These are phyloP conservation scores for Metschnikowia continentalis DNA, from an alignment of 805 yeast genomes.

Conservation along the genomic window DNA sequence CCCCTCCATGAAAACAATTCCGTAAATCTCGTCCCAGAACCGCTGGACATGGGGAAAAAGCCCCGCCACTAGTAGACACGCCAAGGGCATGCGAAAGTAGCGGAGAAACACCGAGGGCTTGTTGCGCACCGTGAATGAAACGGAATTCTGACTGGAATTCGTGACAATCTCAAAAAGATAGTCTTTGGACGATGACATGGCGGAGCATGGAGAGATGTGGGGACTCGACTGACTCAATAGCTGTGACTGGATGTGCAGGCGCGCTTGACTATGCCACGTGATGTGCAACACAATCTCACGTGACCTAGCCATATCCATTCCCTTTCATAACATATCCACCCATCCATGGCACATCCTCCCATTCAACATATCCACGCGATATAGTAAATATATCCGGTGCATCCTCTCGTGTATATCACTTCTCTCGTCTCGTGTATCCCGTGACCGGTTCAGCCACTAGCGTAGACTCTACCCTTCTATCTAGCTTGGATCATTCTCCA, in stretches of 20 bases:
- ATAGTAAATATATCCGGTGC: too few relatives aligned
- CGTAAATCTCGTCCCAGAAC: background rate
- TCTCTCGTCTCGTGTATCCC: too few relatives aligned
- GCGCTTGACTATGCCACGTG: background rate
- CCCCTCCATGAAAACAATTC: background rate
- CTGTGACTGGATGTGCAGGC: background rate
- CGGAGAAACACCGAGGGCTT: slow-evolving; percentile 12
- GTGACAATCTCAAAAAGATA: slow-evolving; percentile 24
- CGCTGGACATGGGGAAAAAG: background rate
- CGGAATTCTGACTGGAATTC: slow-evolving; percentile 15
- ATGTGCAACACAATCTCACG: slow-evolving; percentile 1
- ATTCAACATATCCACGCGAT: background rate
- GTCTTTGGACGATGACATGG: slow-evolving; percentile 30
- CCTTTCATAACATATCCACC: background rate
- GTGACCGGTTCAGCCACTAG: too few relatives aligned
- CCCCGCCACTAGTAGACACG: slow-evolving; percentile 10
- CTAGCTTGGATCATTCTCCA: slow-evolving; percentile 2
- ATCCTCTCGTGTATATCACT: too few relatives aligned
- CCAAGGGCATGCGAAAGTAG: slow-evolving; percentile 17
- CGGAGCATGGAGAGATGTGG: background rate
- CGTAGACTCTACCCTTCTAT: too few relatives aligned
- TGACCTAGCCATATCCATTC: background rate
- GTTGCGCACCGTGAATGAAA: slow-evolving; percentile 15
- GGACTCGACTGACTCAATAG: background rate
- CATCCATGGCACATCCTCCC: too few relatives aligned